Evolutionary conservation across 2,329 filamentous ascomycete species (phyloP), one percentile per base, ranked within the genome.

Genomic region (Hymenoscyphus fraxineus): DNA sequence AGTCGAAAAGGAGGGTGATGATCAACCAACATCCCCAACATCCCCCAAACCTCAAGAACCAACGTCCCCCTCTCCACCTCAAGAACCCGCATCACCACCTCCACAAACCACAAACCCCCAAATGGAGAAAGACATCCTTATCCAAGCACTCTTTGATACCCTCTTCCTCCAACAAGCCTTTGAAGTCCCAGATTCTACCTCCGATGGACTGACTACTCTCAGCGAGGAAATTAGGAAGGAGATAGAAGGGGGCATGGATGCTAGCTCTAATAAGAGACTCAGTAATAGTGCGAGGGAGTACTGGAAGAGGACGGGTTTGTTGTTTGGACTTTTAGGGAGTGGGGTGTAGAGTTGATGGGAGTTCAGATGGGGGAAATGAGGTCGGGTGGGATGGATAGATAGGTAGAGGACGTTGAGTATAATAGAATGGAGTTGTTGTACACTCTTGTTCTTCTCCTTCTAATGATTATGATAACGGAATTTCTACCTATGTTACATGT

Each of bases 291-390:
- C 91, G 6, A 80, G 82, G 57, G 91, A 93, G 60, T 96, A 95
- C 76, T 95, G 91, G 87, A 91, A 89, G 79, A 86, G 90, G 72
- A 95, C 91, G 12, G 88, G 85, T 75, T 77, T 97, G 67, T 77
- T 97, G 32, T 97, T 97, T 78, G 92, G 90, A 1, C 78, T 96
- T 64, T 78, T 97, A 68, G 82, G 81, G 39, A 3, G 19, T 35
- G 35, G 35, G 6, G 35, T 27, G 27, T 27, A 27, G 27, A 27
- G 27, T 27, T 27, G 27, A 27, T 27, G 1, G 27, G 27, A 27
- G 27, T 27, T 27, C 3, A 3, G 27, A 27, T 27, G 4, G 35
- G 4, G 35, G 35, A 7, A 35, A 10, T 3, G 6, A 35, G 35
- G 6, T 6, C 1, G 1, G 35, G 35, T 35, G 35, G 35, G 35